phyloP scores from a whole-genome alignment of 2,329 filamentous ascomycete genomes.

The Incumbomyces lentus region DNA sequence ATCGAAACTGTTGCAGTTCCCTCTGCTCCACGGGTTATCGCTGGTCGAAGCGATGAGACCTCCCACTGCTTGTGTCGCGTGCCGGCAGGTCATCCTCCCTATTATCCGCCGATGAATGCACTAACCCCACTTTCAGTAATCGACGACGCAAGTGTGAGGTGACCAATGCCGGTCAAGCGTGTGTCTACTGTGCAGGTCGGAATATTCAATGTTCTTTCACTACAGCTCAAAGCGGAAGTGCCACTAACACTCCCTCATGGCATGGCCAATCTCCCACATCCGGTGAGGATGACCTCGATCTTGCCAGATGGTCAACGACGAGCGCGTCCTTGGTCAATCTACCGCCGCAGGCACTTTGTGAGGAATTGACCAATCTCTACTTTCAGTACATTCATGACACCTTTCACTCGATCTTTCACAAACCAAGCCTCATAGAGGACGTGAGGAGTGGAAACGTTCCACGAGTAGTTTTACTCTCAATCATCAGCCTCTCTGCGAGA shows the following conservation, averaged over 20 bases:
- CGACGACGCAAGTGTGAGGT: constrained; percentile 12
- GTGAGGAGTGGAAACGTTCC: constrained; percentile 9
- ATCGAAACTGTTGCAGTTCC: background rate
- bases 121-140: constrained; percentile 4
- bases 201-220: constrained; percentile 12
- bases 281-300: background rate
- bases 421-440: constrained; percentile 14
- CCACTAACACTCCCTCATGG: background rate
- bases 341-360: constrained; percentile 10
- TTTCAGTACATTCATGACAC: constrained; percentile 18
- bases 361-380: constrained; percentile 16
- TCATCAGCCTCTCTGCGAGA: constrained; percentile 6
- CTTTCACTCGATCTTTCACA: constrained; percentile 17
- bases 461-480: constrained; percentile 1
- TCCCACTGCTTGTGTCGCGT: constrained; percentile 15
- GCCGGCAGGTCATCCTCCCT: constrained; percentile 8
- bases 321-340: constrained; percentile 5
- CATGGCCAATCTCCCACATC: constrained; percentile 2
- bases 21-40: background rate
- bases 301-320: constrained; percentile 3
- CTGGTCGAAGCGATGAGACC: constrained; percentile 9
- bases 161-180: constrained; percentile 8
- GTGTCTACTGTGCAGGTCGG: constrained; percentile 11
- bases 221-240: background rate
- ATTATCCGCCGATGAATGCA: background rate